phyloP scores from a whole-genome alignment of 164 flowering plant species.

The Umbilicus rupestris region DNA sequence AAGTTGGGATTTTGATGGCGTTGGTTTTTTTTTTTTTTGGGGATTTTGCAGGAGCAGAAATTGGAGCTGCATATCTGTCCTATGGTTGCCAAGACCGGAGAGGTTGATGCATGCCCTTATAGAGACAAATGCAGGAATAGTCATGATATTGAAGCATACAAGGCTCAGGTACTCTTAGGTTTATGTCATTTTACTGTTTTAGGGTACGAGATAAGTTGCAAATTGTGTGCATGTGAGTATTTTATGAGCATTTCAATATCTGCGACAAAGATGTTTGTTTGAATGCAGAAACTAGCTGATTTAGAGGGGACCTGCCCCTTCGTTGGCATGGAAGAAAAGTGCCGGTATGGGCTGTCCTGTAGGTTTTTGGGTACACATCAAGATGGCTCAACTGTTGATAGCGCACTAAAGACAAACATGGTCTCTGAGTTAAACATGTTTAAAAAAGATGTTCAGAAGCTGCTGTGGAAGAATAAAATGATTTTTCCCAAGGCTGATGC shows the following conservation, averaged over 20 bases:
- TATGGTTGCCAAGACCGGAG: conserved; percentile 59
- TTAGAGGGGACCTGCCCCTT: conserved; percentile 81
- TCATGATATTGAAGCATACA: conserved; percentile 81
- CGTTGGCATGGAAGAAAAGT: conserved; percentile 30
- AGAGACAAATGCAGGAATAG: conserved; percentile 64
- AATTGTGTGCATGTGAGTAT: not conserved
- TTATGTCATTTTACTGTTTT: too few relatives aligned
- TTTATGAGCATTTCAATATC: too few relatives aligned
- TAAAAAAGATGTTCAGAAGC: conserved; percentile 80
- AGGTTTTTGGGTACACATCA: conserved; percentile 68
- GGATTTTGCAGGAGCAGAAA: conserved; percentile 47
- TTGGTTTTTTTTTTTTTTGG: not conserved
- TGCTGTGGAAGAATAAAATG: conserved; percentile 84
- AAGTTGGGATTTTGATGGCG: not conserved
- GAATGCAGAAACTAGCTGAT: conserved; percentile 74
- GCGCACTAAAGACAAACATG: conserved; percentile 16
- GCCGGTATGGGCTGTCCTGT: conserved; percentile 86
- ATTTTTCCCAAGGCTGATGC: conserved; percentile 64
- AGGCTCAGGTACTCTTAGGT: conserved; percentile 47
- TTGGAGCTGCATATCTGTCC: conserved; percentile 62
- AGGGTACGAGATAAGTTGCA: not conserved
- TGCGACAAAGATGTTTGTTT: not conserved
- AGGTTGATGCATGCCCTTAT: conserved; percentile 51
- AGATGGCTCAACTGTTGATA: conserved; percentile 20
- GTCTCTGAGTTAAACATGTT: conserved; percentile 60